A percentile compares a stretch with the other conserved stretches of the same genome.
phyloP scores from a whole-genome alignment of 2,329 filamentous ascomycete genomes.

The Botrytis aclada region DNA sequence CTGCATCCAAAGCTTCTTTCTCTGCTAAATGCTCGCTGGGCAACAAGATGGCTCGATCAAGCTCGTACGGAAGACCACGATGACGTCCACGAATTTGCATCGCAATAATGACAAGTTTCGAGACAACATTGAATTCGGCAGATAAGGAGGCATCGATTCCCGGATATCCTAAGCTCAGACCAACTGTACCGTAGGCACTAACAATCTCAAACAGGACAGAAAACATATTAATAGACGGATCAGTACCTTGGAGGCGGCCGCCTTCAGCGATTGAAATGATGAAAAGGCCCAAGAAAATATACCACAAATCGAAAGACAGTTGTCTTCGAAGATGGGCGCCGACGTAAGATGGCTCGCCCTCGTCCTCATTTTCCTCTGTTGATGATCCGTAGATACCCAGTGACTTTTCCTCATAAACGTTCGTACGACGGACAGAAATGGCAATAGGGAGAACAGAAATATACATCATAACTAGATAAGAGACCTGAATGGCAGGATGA shows the following conservation, averaged over 20 bases:
- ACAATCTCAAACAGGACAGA: constrained; percentile 78
- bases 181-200: constrained; percentile 91
- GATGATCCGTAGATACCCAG: constrained; percentile 66
- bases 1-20: constrained; percentile 52
- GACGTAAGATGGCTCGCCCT: constrained; percentile 73
- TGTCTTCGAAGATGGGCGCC: constrained; percentile 88
- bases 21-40: constrained; percentile 62
- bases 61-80: constrained; percentile 64
- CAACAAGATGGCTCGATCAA: constrained; percentile 67
- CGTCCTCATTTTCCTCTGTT: constrained; percentile 48
- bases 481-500: constrained; percentile 88
- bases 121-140: constrained; percentile 68
- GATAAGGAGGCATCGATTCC: constrained; percentile 75
- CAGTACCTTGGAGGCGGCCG: constrained; percentile 55
- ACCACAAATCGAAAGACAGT: constrained; percentile 97
- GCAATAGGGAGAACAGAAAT: constrained; percentile 96
- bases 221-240: constrained; percentile 65
- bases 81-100: constrained; percentile 70
- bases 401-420: constrained; percentile 92
- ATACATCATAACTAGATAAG: constrained; percentile 99
- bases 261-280: constrained; percentile 90
- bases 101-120: constrained; percentile 63
- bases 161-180: constrained; percentile 80
- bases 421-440: constrained; percentile 89
- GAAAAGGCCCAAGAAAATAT: constrained; percentile 90